Evolutionary conservation across 768 basidiomycete species (phyloP), one percentile per base, ranked within the genome.

Genomic region (Boletus huronensis): DNA sequence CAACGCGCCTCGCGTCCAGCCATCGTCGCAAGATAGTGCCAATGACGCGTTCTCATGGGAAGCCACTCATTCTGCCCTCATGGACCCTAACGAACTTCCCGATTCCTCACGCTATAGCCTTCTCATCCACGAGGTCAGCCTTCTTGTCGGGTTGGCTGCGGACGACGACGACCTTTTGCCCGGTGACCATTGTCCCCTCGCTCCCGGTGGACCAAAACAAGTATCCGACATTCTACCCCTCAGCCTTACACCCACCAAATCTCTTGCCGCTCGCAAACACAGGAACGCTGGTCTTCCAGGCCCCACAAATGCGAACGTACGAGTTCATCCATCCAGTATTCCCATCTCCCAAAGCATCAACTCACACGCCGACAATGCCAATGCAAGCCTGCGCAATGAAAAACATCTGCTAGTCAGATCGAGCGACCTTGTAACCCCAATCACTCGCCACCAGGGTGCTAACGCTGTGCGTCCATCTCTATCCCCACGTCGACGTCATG

Each of bases 101-200:
- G 64, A 66, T 23, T 29, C 58, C 17, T 57, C 59, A 2, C 60
- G 58, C 35, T 72, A 52, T 26, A 71, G 71, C 53, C 47, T 60
- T 46, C 67, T 70, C 32, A 63, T 70, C 29, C 62, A 65, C 16
- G 71, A 72, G 28, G 67, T 72, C 16, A 65, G 69, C 48, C 58
- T 65, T 36, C 70, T 70, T 41, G 61, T 72, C 14, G 70, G 69
- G 21, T 46, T 70, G 19, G n/a, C 70, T 6, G 17, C 54, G 1
- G 67, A 69, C 1, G 52, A 67, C 17, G 61, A 56, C 21, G 32
- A 36, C 31, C 31, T 44, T n/a, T 42, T 48, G 3, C 39, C 48
- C 25, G 49, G 34, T 23, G 53, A 56, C n/a, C n/a, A 6, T 32
- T 39, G 31, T 41, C 44, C 50, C 25, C 46, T 36, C 28, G 46